Percentiles rank a stretch among this genome's conserved stretches.
Conservation (phyloP, 495 filamentous ascomycete genomes). For the Neurospora sp. region DNA sequence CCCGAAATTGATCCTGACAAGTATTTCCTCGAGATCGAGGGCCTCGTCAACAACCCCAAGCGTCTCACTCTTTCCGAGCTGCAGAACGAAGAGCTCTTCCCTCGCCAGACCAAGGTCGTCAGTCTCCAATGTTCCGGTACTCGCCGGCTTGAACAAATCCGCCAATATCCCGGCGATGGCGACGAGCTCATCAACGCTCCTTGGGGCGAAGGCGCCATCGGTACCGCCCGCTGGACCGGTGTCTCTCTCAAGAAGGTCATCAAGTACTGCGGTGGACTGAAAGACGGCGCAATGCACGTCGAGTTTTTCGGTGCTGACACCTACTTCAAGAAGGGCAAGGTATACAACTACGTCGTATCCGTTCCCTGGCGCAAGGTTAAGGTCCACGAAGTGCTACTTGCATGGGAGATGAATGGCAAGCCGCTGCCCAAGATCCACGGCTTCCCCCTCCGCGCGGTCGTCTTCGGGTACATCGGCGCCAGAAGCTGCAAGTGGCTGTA, state of each 20-base stretch:
- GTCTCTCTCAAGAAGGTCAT: slow-evolving; percentile 57
- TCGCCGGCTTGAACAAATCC: slow-evolving; percentile 56
- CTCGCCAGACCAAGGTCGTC: slow-evolving; percentile 41
- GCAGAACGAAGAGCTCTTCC: slow-evolving; percentile 46
- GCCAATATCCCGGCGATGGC: slow-evolving; percentile 51
- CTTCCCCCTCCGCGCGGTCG: slow-evolving; percentile 50
- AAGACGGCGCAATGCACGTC: slow-evolving; percentile 45
- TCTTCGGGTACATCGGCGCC: slow-evolving; percentile 54
- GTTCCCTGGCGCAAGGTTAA: slow-evolving; percentile 58
- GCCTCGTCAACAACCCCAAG: slow-evolving; percentile 47
- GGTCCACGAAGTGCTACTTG: slow-evolving; percentile 54
- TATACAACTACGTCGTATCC: slow-evolving; percentile 53
- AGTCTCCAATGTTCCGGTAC: slow-evolving; percentile 64
- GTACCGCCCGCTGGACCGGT: slow-evolving; percentile 51
- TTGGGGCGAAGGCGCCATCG: slow-evolving; percentile 58
- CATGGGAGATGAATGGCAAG: slow-evolving; percentile 63
- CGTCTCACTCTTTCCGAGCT: slow-evolving; percentile 45
- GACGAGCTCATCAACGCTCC: slow-evolving; percentile 62
- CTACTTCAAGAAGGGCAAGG: slow-evolving; percentile 54
- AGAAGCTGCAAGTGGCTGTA: slow-evolving; percentile 50
- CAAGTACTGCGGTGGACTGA: slow-evolving; percentile 53
- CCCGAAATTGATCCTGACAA: slow-evolving; percentile 48
- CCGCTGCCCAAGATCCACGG: slow-evolving; percentile 58
- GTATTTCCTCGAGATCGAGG: slow-evolving; percentile 43
- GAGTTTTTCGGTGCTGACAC: slow-evolving; percentile 58